Base-by-base conservation (phyloP, 176 grass and related monocot species). In the Elymus sibiricus region DNA sequence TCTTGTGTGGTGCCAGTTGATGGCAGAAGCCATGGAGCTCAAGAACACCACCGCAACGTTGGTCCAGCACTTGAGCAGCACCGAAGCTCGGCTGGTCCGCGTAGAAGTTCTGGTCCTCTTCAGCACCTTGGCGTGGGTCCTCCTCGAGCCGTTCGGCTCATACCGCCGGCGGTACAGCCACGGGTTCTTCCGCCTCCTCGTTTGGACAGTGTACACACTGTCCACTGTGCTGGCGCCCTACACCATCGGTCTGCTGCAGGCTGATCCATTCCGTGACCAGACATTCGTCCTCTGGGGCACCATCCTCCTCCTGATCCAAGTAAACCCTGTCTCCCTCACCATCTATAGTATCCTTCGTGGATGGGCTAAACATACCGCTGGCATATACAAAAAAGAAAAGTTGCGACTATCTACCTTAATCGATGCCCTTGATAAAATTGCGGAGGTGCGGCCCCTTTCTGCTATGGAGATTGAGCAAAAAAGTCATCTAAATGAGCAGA, bases 201-300 rank as follows among this genome's bases (percentile, higher is more conserved):
- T 72, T 21, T 71, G 84, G 76, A 55, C 37, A 13, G 49, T 78
- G 1, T 86, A 78, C 63, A 64, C 62, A 28, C 27, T 64, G 2
- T 64, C 62, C 74, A 17, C 44, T 15, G 74, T 85, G 7, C 46
- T 78, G 9, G 74, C 28, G n/a, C 49, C 47, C 17, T 86, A 86
- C 84, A 86, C 64, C 49, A 71, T 86, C 12, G 64, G 84, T 0
- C 37, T 79, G 4, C 64, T 86, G 17, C 47, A 86, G 51, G 51
- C 64, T 27, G 76, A 76, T 37, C 76, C 26, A 14, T 79, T 79
- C 64, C 85, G 27, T 4, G 85, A 51, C 56, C 67, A 86, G 40
- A 74, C 77, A 6, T 73, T 86, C 39, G 67, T 80, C 15, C 3
- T 65, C 13, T 87, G 40, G 84, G 77, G 53, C 26, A 58, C 77